These are phyloP conservation scores for Aspergillus incahuasiensis DNA, from an alignment of 495 filamentous ascomycete genomes.

Conservation along the genomic window DNA sequence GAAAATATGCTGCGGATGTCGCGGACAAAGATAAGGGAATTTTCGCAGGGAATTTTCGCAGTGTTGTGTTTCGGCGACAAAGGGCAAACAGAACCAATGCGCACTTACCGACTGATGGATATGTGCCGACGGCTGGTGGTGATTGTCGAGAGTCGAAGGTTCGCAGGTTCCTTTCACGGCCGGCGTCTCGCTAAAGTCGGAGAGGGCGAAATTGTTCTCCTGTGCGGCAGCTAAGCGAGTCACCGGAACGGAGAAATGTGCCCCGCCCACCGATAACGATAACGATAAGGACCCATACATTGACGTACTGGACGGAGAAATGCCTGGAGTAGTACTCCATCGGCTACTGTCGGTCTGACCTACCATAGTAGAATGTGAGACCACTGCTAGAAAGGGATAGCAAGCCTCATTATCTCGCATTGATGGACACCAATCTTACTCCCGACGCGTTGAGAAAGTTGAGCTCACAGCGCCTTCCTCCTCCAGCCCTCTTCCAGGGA, in stretches of 20 bases:
- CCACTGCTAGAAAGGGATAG: not conserved
- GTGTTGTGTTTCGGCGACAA: not conserved
- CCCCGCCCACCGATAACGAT: conserved; percentile 11
- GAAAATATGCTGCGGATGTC: not conserved
- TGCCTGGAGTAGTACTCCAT: not conserved
- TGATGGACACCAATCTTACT: conserved; percentile 18
- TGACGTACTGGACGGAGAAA: not conserved
- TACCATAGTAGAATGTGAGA: conserved; percentile 6
- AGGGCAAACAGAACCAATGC: not conserved
- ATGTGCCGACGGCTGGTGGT: conserved; percentile 40
- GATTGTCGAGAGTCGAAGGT: conserved; percentile 45
- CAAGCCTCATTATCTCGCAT: not conserved
- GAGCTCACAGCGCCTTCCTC: conserved; percentile 60
- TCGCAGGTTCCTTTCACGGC: conserved; percentile 36
- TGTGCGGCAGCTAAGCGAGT: conserved; percentile 42
- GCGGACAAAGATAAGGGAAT: not conserved
- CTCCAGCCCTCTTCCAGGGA: conserved; percentile 72
- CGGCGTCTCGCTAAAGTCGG: conserved; percentile 28
- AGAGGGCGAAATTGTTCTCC: conserved; percentile 26
- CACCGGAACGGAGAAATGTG: conserved; percentile 26
- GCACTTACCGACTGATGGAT: conserved; percentile 46
- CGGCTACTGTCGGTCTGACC: too few relatives aligned
- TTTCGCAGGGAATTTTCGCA: not conserved
- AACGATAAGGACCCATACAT: conserved; percentile 21
- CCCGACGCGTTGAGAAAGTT: conserved; percentile 29